These are phyloP conservation scores for Hypoxylon fuscum DNA, from an alignment of 495 filamentous ascomycete genomes.

Conservation along the genomic window DNA sequence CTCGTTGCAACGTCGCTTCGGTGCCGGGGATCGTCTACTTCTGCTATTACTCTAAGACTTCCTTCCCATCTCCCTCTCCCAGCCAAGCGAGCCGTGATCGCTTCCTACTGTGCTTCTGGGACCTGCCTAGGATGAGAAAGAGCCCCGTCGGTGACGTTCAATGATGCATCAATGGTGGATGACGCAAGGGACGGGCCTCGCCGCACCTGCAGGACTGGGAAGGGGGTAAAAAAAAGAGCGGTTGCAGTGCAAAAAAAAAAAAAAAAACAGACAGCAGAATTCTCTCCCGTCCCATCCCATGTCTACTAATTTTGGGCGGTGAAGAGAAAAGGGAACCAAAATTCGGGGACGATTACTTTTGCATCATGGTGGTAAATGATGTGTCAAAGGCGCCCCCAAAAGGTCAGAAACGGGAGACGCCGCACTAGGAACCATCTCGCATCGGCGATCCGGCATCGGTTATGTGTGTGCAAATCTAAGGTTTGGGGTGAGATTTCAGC, in stretches of 20 bases:
- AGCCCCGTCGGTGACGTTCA: slow-evolving; percentile 6
- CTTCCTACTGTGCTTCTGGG: background rate
- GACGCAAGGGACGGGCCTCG: slow-evolving; percentile 28
- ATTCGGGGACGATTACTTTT: slow-evolving; percentile 1
- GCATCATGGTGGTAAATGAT: slow-evolving; percentile 31
- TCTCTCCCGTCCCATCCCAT: slow-evolving; percentile 10
- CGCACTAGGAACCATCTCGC: slow-evolving; percentile 35
- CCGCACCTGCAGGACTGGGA: background rate
- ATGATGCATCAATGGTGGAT: slow-evolving; percentile 33
- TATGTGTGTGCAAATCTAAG: slow-evolving; percentile 27
- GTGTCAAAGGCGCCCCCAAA: slow-evolving; percentile 15
- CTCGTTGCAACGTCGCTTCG: slow-evolving; percentile 2
- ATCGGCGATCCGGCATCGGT: slow-evolving; percentile 34
- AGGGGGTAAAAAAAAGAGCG: slow-evolving; percentile 17
- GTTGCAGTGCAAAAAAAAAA: slow-evolving; percentile 10
- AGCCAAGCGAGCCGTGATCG: background rate
- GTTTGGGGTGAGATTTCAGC: slow-evolving; percentile 29
- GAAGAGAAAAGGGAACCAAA: slow-evolving; percentile 23
- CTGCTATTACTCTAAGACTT: background rate
- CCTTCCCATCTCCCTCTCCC: background rate
- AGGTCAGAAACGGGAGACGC: slow-evolving; percentile 13
- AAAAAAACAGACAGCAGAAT: slow-evolving; percentile 13
- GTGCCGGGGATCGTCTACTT: background rate
- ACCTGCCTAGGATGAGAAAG: slow-evolving; percentile 3
- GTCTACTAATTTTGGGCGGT: slow-evolving; percentile 10